Conservation (phyloP, 306 rosid species). For the Fragaria nilgerrensis region DNA sequence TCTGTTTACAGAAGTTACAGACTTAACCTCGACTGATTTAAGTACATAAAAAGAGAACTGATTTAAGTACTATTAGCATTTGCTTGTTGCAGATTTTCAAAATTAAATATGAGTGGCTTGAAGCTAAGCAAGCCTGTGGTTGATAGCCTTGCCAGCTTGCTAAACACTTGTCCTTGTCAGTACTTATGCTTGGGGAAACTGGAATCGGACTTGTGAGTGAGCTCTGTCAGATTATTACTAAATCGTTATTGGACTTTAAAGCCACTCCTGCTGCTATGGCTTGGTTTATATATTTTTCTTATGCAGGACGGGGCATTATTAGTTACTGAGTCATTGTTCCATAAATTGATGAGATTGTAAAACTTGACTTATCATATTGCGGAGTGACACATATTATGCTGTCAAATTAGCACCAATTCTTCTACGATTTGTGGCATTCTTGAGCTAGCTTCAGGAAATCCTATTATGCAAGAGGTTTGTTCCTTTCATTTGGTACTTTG, state of each 20-base stretch:
- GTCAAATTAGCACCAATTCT: constrained; percentile 28
- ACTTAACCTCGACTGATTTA: constrained; percentile 18
- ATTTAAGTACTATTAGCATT: constrained; percentile 13
- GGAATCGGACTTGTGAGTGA: constrained; percentile 81
- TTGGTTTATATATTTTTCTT: constrained; percentile 28
- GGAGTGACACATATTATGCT: constrained; percentile 55
- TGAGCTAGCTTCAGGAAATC: constrained; percentile 79
- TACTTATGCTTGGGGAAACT: constrained; percentile 68
- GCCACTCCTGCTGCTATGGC: constrained; percentile 18
- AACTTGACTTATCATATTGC: constrained; percentile 78
- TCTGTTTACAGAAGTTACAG: constrained; percentile 8
- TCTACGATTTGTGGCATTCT: constrained; percentile 45
- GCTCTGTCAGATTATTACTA: constrained; percentile 17
- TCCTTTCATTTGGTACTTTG: constrained; percentile 15
- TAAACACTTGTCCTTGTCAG: constrained; percentile 55
- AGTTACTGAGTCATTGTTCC: constrained; percentile 56
- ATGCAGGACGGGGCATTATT: constrained; percentile 66
- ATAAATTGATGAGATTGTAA: constrained; percentile 51
- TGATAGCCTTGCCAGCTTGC: constrained; percentile 70
- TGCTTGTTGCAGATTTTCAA: constrained; percentile 55
- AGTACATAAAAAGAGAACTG: neutral
- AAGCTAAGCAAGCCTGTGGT: constrained; percentile 75
- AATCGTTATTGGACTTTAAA: constrained; percentile 15
- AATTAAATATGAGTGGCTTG: constrained; percentile 73
- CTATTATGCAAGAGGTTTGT: constrained; percentile 67